phyloP scores from a whole-genome alignment of 352 stramenopile genomes.

The Hyaloperonospora brassicae region DNA sequence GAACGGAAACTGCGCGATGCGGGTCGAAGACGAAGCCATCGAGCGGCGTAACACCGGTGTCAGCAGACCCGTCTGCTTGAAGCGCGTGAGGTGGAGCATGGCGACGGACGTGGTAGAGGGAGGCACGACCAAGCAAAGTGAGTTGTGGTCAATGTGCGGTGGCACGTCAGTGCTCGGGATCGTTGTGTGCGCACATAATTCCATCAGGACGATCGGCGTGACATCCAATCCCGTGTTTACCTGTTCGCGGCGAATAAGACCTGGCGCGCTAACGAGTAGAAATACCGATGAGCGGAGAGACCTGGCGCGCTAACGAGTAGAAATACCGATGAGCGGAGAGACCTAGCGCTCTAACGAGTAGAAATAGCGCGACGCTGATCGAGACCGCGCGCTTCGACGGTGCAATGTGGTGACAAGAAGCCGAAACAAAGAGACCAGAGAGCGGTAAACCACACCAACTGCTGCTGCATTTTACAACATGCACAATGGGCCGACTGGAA shows the following conservation, averaged over 20 bases:
- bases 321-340: too few relatives aligned
- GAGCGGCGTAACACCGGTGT: conserved; percentile 15
- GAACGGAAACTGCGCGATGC: conserved; percentile 54
- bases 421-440: too few relatives aligned
- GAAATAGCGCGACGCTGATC: too few relatives aligned
- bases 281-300: too few relatives aligned
- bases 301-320: too few relatives aligned
- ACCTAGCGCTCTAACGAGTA: too few relatives aligned
- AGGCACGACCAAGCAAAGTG: conserved; percentile 12
- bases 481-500: conserved; percentile 15
- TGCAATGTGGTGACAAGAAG: too few relatives aligned
- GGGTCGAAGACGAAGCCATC: conserved; percentile 24
- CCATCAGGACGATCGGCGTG: conserved; percentile 3
- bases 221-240: conserved; percentile 28
- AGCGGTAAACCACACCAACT: not conserved
- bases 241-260: not conserved
- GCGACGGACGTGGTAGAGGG: not conserved
- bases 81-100: conserved; percentile 24
- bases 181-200: too few relatives aligned
- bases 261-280: not conserved
- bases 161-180: conserved; percentile 12
- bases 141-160: conserved; percentile 17
- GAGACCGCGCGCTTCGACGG: too few relatives aligned
- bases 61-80: conserved; percentile 16
- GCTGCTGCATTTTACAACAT: conserved; percentile 11